These are phyloP conservation scores for Globisporangium paroecandrum DNA, from an alignment of 352 stramenopile species.

Conservation along the genomic window DNA sequence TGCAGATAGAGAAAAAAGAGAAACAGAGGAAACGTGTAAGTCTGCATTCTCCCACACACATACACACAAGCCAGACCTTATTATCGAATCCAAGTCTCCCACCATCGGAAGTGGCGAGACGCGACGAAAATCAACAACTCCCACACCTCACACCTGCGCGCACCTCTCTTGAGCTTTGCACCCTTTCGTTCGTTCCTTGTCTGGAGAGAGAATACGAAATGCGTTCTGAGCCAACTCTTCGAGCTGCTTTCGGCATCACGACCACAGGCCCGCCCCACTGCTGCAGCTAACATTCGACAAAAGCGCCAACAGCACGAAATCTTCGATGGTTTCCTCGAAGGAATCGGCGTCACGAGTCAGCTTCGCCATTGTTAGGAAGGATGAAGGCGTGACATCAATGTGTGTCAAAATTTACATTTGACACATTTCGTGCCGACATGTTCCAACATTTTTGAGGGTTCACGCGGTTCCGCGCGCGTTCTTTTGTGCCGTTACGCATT, in stretches of 20 bases:
- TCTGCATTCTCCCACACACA: background rate
- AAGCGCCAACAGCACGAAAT: background rate
- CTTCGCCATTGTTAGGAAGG: background rate
- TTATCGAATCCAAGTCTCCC: background rate
- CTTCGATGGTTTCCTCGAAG: background rate
- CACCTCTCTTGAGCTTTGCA: background rate
- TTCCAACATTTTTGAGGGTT: too few relatives aligned
- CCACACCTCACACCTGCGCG: background rate
- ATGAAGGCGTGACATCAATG: background rate
- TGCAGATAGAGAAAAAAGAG: background rate
- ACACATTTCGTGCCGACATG: background rate
- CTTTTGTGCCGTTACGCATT: background rate
- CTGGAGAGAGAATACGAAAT: background rate
- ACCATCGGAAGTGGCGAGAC: constrained; percentile 5
- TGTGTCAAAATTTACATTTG: background rate
- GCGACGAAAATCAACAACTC: background rate
- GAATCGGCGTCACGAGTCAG: background rate
- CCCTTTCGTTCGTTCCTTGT: background rate
- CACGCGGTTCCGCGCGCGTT: background rate
- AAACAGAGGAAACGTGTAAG: background rate
- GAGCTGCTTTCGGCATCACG: background rate
- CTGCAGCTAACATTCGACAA: background rate
- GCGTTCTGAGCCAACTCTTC: background rate
- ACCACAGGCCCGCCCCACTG: background rate
- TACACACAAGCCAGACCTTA: background rate